These are phyloP conservation scores for Parafenestella ontariensis DNA, from an alignment of 2,329 filamentous ascomycete genomes.

Conservation along the genomic window DNA sequence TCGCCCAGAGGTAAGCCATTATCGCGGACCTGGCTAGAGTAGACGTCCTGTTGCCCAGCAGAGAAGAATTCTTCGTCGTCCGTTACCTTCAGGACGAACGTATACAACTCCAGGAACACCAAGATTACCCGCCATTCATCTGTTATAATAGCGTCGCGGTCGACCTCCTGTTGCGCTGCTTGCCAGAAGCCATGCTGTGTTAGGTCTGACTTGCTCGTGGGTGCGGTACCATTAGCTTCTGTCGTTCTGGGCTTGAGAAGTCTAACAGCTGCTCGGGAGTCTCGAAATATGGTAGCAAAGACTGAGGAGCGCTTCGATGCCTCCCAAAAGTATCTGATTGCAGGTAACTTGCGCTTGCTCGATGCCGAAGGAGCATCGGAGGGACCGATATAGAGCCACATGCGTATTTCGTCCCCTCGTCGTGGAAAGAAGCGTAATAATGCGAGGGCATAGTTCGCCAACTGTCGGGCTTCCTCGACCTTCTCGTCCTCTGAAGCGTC, in stretches of 20 bases:
- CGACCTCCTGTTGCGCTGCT: slow-evolving; percentile 38
- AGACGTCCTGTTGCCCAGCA: slow-evolving; percentile 49
- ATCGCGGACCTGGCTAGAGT: slow-evolving; percentile 50
- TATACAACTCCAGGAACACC: slow-evolving; percentile 92
- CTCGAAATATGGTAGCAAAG: slow-evolving; percentile 63
- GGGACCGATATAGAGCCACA: slow-evolving; percentile 87
- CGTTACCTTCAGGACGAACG: slow-evolving; percentile 88
- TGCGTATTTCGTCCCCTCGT: slow-evolving; percentile 85
- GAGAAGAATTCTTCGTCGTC: slow-evolving; percentile 96
- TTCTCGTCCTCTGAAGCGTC: slow-evolving; percentile 45
- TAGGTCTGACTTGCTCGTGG: slow-evolving; percentile 14
- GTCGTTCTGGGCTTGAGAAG: slow-evolving; percentile 57
- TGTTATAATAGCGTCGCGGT: slow-evolving; percentile 53
- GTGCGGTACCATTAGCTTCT: slow-evolving; percentile 6
- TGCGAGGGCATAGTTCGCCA: slow-evolving; percentile 87
- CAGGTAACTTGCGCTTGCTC: slow-evolving; percentile 58
- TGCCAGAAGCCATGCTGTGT: slow-evolving; percentile 42
- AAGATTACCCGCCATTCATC: slow-evolving; percentile 89
- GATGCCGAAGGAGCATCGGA: slow-evolving; percentile 53
- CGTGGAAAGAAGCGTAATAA: slow-evolving; percentile 84
- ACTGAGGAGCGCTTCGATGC: slow-evolving; percentile 64
- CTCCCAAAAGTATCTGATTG: slow-evolving; percentile 86
- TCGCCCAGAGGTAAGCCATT: slow-evolving; percentile 75
- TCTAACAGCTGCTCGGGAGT: slow-evolving; percentile 65
- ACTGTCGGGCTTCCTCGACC: slow-evolving; percentile 69